phyloP scores from a whole-genome alignment of 108 stramenopile species.

The Fragilaria crotonensis region DNA sequence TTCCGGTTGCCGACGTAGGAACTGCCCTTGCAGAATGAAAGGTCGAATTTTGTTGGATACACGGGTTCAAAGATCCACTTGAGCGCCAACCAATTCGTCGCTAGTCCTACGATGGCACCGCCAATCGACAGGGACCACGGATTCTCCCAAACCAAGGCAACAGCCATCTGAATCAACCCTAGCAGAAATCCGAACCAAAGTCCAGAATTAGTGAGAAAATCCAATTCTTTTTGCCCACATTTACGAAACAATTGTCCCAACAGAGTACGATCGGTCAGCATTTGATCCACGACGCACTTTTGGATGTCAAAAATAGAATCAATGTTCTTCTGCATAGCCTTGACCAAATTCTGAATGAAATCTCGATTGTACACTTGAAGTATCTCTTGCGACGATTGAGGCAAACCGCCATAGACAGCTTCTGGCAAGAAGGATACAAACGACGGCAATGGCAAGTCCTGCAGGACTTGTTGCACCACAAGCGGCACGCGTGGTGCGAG shows the following conservation, averaged over 20 bases:
- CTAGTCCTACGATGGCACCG: conserved; percentile 82
- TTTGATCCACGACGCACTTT: conserved; percentile 82
- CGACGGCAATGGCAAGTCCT: conserved; percentile 32
- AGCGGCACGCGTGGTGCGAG: conserved; percentile 67
- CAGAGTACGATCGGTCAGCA: conserved; percentile 69
- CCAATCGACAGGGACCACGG: conserved; percentile 89
- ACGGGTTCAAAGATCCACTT: conserved; percentile 95
- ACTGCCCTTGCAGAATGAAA: conserved; percentile 88
- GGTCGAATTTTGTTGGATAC: conserved; percentile 84
- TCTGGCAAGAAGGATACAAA: neutral
- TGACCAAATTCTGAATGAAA: conserved; percentile 33
- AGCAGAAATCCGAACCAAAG: conserved; percentile 93
- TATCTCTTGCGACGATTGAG: conserved; percentile 15
- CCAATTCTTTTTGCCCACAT: conserved; percentile 75
- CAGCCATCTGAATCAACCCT: conserved; percentile 88
- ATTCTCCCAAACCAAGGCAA: conserved; percentile 91
- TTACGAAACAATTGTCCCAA: conserved; percentile 71
- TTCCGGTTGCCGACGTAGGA: conserved; percentile 84
- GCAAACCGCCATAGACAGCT: conserved; percentile 8
- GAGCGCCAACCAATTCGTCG: conserved; percentile 90
- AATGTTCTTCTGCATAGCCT: conserved; percentile 70
- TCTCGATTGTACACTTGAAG: conserved; percentile 10
- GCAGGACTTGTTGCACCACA: conserved; percentile 44
- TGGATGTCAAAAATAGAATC: conserved; percentile 60
- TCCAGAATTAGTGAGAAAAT: conserved; percentile 80